Base-by-base conservation (phyloP, 495 filamentous ascomycete species). In the Penicillium dipodomyicola region DNA sequence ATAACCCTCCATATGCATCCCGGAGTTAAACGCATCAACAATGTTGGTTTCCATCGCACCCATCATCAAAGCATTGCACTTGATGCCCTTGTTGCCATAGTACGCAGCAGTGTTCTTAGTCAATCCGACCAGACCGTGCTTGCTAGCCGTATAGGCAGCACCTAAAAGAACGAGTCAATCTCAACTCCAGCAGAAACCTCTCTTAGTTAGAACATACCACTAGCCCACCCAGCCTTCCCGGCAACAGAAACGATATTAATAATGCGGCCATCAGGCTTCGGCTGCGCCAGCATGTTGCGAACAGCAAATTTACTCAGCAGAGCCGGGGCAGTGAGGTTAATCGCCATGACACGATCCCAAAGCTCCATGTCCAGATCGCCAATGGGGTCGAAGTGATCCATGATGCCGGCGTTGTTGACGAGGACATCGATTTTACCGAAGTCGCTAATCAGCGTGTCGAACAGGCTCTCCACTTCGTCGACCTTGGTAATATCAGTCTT, bases 31-130 rank as follows among this genome's bases (percentile, higher is more conserved):
- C 2, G 79, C 72, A 54, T 82, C 79, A 11, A 39, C 60, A 58
- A 86, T 84, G 57, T 84, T 86, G 40, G 77, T 78, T 0, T 65
- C 19, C 82, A 87, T 84, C 9, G 64, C 80, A 20, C 83, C 84
- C 43, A 82, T 65, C 68, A 80, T 67, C 50, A 87, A 65, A 0
- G 79, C 82, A 37, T 85, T 77, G 58, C 73, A 79, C 44, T 77
- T 75, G 63, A 87, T 84, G 20, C 81, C 80, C 65, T 82, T 79
- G 39, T 67, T 70, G 0, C 74, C 78, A 64, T 87, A 87, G 67
- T 70, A 82, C 0, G 77, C 74, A 2, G 83, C 84, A 29, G 83
- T 87, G 65, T 78, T 85, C 67, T 86, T 86, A 22, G 84, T 86
- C 57, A 86, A 67, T 5, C 82, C 84, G 12, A 84, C 60, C 15